Evolutionary conservation across 441 rosid species (phyloP).

Genomic region (Theobroma grandiflorum): DNA sequence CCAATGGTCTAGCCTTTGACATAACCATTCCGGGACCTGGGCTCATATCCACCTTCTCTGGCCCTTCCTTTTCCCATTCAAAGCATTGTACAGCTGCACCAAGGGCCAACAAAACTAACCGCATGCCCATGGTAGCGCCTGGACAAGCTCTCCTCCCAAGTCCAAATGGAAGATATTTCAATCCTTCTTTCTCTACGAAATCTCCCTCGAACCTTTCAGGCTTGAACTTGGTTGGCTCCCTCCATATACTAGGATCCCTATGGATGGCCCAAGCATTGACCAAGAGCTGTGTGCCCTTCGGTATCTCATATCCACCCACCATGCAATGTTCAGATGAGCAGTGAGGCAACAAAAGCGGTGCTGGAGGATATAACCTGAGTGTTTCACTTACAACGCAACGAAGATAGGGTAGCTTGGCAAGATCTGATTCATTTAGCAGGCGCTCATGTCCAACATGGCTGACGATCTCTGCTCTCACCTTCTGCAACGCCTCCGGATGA

Average conservation of each 20-base stretch:
- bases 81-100: conserved; percentile 54
- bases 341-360: conserved; percentile 35
- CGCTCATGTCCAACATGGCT: conserved; percentile 24
- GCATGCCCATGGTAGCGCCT: conserved; percentile 39
- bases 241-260: conserved; percentile 36
- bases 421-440: conserved; percentile 34
- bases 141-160: conserved; percentile 51
- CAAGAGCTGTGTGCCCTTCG: conserved; percentile 36
- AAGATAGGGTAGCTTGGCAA: conserved; percentile 35
- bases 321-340: conserved; percentile 35
- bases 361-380: conserved; percentile 32
- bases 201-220: conserved; percentile 41
- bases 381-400: conserved; percentile 32
- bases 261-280: conserved; percentile 41
- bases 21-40: background rate
- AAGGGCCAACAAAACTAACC: conserved; percentile 38
- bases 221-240: conserved; percentile 36
- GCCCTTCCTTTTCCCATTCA: conserved; percentile 30
- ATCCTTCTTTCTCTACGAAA: conserved; percentile 31
- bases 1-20: conserved; percentile 24
- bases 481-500: conserved; percentile 18
- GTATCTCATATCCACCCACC: conserved; percentile 35
- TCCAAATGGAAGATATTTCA: conserved; percentile 53
- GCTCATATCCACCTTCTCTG: conserved; percentile 21
- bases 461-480: conserved; percentile 35